Conservation (phyloP, 257 asterid genomes). For the Jacaranda mimosifolia region DNA sequence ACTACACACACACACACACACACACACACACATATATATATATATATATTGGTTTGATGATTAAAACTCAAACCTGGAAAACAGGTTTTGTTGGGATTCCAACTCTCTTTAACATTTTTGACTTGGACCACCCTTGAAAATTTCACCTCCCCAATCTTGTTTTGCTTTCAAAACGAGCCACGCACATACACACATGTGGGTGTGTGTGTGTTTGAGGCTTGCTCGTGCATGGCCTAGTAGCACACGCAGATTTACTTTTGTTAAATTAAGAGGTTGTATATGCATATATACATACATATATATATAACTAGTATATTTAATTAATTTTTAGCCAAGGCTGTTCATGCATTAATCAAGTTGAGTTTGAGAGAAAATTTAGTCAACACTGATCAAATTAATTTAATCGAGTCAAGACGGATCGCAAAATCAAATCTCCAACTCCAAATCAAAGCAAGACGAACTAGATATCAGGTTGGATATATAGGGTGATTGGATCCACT, state of each 20-base stretch:
- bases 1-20: no score
- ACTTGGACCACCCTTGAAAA: conserved; percentile 47
- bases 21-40: neutral
- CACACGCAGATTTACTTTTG: conserved; percentile 34
- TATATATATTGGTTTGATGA: conserved; percentile 18
- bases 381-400: no score
- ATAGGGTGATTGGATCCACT: no score
- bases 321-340: no score
- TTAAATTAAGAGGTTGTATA: conserved; percentile 14
- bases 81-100: conserved; percentile 41
- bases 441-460: no score
- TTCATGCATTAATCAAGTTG: no score
- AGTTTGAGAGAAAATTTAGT: no score
- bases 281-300: neutral
- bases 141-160: conserved; percentile 32
- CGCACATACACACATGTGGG: neutral
- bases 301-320: no score
- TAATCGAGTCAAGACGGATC: no score
- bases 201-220: neutral
- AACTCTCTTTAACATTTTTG: conserved; percentile 27
- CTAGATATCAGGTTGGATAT: no score
- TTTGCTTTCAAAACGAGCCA: conserved; percentile 18
- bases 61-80: conserved; percentile 21
- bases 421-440: no score
- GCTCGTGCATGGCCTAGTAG: conserved; percentile 38